Base-by-base conservation (phyloP, 2,329 filamentous ascomycete genomes). In the Fusarium sp. region DNA sequence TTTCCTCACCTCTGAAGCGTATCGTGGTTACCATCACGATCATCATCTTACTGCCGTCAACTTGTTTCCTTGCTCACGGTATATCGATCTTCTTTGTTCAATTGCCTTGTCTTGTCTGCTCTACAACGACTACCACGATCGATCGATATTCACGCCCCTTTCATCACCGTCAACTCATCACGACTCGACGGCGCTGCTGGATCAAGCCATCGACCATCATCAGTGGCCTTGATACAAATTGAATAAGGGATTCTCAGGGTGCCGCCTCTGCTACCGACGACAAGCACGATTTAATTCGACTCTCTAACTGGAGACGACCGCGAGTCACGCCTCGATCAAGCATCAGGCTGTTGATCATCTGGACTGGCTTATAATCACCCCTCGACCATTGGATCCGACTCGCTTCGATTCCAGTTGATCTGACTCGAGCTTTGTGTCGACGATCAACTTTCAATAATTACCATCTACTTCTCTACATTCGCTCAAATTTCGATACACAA, bases 381-480 rank as follows among this genome's bases (percentile, higher is more conserved):
- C 42, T 38, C 56, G 40, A 53, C 50, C 39, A 44, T 49, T 20
- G 43, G 53, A 56, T 49, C 48, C 48, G 43, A 40, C 42, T 58
- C 49, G 36, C 36, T 59, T 70, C 56, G 65, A 56, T 58, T 71
- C 52, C 62, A 74, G 71, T 72, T 72, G 69, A 73, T 66, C 62
- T 70, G 64, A 67, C 61, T 72, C 60, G 66, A 67, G 58, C 55
- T 46, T 30, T 36, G n/a, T 42, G 47, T 57, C 45, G 23, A 50
- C 52, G 30, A 39, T 43, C 28, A 19, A 7, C 36, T 52, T 28
- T 42, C 12, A 34, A 44, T 56, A 42, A 49, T 36, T 28, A 43
- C 28, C 23, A 49, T 34, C 56, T 49, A n/a, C n/a, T 50, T 62
- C 54, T 45, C 30, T 32, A 68, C 68, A 34, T 30, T 72, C 64